Conservation (phyloP, 192 early-diverging fungal species). For the Linnemannia exigua region DNA sequence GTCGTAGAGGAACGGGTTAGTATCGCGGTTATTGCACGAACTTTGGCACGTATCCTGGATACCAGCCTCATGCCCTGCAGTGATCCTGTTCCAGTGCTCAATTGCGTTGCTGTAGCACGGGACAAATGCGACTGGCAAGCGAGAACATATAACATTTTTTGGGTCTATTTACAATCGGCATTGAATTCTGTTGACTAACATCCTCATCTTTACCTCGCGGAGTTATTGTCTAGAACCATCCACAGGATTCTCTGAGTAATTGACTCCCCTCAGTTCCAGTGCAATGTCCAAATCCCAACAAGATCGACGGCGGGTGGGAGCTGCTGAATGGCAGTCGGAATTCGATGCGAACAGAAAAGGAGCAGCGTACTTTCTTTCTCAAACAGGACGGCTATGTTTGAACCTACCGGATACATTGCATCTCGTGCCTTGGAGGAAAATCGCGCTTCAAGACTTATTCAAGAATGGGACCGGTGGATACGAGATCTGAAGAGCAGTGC, state of each 20-base stretch:
- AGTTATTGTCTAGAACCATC: not conserved
- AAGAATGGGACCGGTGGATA: no score
- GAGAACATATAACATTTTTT: not conserved
- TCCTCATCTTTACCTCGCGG: not conserved
- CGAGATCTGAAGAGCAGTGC: no score
- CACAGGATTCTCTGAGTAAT: not conserved
- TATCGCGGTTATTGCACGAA: conserved; percentile 16
- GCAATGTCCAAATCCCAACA: conserved; percentile 12
- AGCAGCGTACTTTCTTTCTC: conserved; percentile 16
- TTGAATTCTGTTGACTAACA: conserved; percentile 1
- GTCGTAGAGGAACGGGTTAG: conserved; percentile 16
- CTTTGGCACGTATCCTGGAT: conserved; percentile 26
- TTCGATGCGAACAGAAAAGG: conserved; percentile 16
- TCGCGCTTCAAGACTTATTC: no score
- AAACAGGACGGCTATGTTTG: not conserved
- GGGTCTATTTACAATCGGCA: not conserved
- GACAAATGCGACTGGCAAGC: conserved; percentile 10
- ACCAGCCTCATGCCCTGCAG: conserved; percentile 9
- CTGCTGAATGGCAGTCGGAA: conserved; percentile 17
- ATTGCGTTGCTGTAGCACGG: not conserved
- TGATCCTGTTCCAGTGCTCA: conserved; percentile 3
- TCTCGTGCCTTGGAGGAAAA: no score
- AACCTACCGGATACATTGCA: no score
- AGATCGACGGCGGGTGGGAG: not conserved
- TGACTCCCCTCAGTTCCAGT: not conserved